Conservation (phyloP, 805 yeast genomes). For the Torulaspora maleeae region DNA sequence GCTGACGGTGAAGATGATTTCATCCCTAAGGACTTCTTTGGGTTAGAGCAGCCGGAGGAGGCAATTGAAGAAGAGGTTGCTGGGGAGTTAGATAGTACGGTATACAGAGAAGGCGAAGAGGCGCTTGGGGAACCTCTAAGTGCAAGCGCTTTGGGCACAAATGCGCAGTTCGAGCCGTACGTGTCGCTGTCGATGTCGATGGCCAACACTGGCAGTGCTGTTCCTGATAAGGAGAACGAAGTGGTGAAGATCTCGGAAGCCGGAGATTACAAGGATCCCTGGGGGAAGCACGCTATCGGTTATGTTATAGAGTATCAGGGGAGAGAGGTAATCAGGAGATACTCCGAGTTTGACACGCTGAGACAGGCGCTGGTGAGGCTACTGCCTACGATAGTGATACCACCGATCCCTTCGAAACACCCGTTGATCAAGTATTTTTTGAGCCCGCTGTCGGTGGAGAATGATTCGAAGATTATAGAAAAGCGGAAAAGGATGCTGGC, state of each 20-base stretch:
- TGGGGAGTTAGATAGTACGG: background rate
- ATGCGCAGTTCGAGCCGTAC: constrained; percentile 22
- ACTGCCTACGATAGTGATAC: constrained; percentile 78
- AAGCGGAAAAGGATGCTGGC: constrained; percentile 72
- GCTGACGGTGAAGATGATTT: constrained; percentile 19
- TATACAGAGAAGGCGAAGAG: constrained; percentile 4
- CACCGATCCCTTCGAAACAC: constrained; percentile 91
- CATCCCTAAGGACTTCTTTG: constrained; percentile 11
- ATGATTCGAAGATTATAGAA: constrained; percentile 47
- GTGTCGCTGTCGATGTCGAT: constrained; percentile 30
- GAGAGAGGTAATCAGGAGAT: constrained; percentile 67
- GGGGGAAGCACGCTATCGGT: constrained; percentile 69
- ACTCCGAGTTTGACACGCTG: constrained; percentile 86
- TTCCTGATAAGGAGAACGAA: constrained; percentile 5
- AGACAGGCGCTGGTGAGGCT: constrained; percentile 64
- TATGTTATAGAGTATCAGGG: constrained; percentile 70
- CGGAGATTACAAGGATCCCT: constrained; percentile 78
- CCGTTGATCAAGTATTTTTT: constrained; percentile 46
- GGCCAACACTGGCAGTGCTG: constrained; percentile 13
- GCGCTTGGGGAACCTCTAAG: constrained; percentile 1
- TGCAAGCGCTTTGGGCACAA: background rate
- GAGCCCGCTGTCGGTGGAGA: constrained; percentile 42
- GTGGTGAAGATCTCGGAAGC: constrained; percentile 64
- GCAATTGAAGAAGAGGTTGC: background rate
- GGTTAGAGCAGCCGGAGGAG: constrained; percentile 4